Conservation (phyloP, 805 yeast species). For the Ogataea corticis region DNA sequence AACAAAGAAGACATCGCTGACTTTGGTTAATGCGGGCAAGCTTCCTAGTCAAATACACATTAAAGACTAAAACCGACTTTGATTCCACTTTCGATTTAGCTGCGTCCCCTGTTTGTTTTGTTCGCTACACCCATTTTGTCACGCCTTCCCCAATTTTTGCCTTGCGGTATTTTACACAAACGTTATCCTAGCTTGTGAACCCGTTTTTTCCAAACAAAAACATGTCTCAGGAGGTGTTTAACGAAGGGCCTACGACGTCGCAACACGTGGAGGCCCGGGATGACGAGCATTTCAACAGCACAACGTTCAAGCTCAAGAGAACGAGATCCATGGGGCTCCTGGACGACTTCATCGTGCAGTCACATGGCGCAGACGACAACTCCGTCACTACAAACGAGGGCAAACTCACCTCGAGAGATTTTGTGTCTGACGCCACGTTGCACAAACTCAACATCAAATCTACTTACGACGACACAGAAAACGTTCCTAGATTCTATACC, state of each 20-base stretch:
- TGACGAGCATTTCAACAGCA: constrained; percentile 66
- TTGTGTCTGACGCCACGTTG: constrained; percentile 92
- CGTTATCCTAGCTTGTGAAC: no score
- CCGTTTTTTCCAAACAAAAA: neutral
- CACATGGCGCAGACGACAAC: constrained; percentile 22
- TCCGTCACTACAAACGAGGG: constrained; percentile 44
- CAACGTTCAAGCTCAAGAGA: constrained; percentile 74
- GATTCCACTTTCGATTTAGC: no score
- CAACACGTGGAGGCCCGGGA: constrained; percentile 70
- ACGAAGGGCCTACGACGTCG: constrained; percentile 63
- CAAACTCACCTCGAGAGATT: constrained; percentile 89
- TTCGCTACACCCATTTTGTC: neutral
- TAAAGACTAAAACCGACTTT: neutral
- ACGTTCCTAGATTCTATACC: constrained; percentile 30
- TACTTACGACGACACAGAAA: constrained; percentile 19
- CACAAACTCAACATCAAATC: constrained; percentile 57
- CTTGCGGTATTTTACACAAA: no score
- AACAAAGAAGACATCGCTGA: neutral
- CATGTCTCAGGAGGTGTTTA: constrained; percentile 39
- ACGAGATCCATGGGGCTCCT: constrained; percentile 81
- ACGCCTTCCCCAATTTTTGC: no score
- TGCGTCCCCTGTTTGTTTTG: neutral
- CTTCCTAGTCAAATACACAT: no score
- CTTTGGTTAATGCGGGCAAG: neutral
- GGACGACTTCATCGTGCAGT: constrained; percentile 52